Evolutionary conservation across 2,329 filamentous ascomycete species (phyloP).

Genomic region (Diaporthe velutina): DNA sequence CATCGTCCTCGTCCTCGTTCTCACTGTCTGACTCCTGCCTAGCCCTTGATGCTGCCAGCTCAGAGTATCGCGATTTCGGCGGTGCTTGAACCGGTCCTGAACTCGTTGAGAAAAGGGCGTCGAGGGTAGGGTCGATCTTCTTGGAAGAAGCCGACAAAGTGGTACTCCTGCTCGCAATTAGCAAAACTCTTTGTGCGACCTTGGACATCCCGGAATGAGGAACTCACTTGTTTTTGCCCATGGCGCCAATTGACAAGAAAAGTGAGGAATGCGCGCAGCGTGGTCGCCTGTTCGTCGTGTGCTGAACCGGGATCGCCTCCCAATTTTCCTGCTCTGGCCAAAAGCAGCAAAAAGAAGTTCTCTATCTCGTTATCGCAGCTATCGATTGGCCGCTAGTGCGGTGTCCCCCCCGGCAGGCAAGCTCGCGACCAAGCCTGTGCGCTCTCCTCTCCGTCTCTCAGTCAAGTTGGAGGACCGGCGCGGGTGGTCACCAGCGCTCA

Average conservation of each 20-base stretch:
- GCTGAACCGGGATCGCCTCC: constrained; percentile 17
- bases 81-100: constrained; percentile 70
- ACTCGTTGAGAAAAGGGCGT: constrained; percentile 79
- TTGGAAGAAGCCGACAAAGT: constrained; percentile 61
- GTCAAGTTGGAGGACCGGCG: constrained; percentile 16
- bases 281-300: constrained; percentile 6
- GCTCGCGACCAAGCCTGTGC: constrained; percentile 8
- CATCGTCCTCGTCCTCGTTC: constrained; percentile 42
- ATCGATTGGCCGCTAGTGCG: constrained; percentile 34
- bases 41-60: constrained; percentile 49
- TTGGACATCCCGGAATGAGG: background rate
- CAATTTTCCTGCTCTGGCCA: constrained; percentile 22
- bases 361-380: constrained; percentile 22
- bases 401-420: constrained; percentile 30
- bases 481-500: constrained; percentile 12
- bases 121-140: constrained; percentile 76
- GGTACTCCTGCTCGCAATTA: constrained; percentile 50
- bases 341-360: constrained; percentile 20
- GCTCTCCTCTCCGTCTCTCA: constrained; percentile 13
- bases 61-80: constrained; percentile 59
- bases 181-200: background rate
- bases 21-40: constrained; percentile 43
- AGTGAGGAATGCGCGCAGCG: background rate
- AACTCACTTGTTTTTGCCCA: constrained; percentile 39
- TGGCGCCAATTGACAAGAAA: background rate